A percentile compares a stretch with the other conserved stretches of the same genome.
phyloP scores from a whole-genome alignment of 441 rosid species.

The Gossypium davidsonii region DNA sequence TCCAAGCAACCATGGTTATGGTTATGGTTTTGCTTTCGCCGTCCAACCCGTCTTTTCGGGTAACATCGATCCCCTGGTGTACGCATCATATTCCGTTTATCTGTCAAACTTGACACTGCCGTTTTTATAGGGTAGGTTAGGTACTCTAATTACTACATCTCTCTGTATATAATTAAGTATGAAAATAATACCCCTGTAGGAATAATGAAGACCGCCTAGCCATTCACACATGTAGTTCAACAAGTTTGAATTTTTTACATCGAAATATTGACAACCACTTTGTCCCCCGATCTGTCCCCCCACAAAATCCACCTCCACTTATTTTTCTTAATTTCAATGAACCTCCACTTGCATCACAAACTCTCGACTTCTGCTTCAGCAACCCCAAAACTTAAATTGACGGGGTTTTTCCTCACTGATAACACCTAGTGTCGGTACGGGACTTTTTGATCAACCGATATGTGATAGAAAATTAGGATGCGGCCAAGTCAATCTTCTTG shows the following conservation, averaged over 20 bases:
- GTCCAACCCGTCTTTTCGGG: constrained; percentile 13
- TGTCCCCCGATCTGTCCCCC: not conserved
- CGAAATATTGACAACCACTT: constrained; percentile 8
- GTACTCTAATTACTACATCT: not conserved
- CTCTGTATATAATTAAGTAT: too few species aligned
- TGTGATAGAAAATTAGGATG: not conserved
- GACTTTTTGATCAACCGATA: not conserved
- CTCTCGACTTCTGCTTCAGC: not conserved
- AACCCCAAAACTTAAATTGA: not conserved
- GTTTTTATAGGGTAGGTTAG: constrained; percentile 5
- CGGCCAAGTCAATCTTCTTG: not conserved
- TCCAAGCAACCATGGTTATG: constrained; percentile 23
- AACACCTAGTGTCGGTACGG: not conserved
- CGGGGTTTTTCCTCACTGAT: not conserved
- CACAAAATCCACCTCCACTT: not conserved
- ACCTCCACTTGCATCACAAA: not conserved
- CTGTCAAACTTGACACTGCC: constrained; percentile 9
- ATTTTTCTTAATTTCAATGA: not conserved
- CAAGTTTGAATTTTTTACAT: constrained; percentile 14
- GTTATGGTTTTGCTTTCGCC: not conserved
- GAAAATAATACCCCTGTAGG: too few species aligned
- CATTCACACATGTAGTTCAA: constrained; percentile 21
- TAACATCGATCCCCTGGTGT: not conserved
- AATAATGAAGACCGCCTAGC: not conserved
- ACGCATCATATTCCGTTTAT: too few species aligned